A percentile compares a stretch with the other conserved stretches of the same genome.
Conservation (phyloP, 768 basidiomycete genomes). For the Paxillus rubicundulus region DNA sequence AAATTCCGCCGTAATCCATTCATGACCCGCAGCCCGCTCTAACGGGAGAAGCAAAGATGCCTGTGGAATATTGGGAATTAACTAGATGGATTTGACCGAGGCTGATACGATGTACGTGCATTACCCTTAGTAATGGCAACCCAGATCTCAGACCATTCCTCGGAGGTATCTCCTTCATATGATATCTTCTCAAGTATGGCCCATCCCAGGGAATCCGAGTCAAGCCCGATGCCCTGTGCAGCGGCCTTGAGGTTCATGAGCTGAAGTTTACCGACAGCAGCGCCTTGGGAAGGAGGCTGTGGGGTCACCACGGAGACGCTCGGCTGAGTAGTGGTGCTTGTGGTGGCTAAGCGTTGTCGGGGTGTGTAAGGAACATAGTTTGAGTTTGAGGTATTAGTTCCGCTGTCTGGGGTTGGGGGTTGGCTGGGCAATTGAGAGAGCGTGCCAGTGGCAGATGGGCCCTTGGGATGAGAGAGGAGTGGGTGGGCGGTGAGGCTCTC, state of each 20-base stretch:
- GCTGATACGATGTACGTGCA: conserved; percentile 41
- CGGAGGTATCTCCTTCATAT: conserved; percentile 44
- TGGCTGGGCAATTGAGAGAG: conserved; percentile 24
- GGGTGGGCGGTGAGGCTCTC: conserved; percentile 65
- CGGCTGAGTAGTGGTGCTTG: conserved; percentile 41
- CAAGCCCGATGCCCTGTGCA: conserved; percentile 65
- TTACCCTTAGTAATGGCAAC: conserved; percentile 59
- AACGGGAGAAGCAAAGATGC: conserved; percentile 78
- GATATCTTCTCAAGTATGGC: conserved; percentile 73
- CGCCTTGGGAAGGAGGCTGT: conserved; percentile 48
- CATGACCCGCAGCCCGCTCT: conserved; percentile 50
- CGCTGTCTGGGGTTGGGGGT: conserved; percentile 20
- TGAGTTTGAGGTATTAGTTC: conserved; percentile 26
- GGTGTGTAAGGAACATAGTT: conserved; percentile 80
- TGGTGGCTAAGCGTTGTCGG: conserved; percentile 57
- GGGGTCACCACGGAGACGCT: conserved; percentile 37
- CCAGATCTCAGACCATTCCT: conserved; percentile 75
- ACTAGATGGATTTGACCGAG: neutral
- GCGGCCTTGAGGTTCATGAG: conserved; percentile 72
- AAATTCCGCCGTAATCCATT: conserved; percentile 67
- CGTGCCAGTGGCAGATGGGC: conserved; percentile 25
- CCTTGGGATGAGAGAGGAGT: conserved; percentile 46
- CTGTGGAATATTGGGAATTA: conserved; percentile 38
- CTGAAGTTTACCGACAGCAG: conserved; percentile 68
- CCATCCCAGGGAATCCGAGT: conserved; percentile 66